Conservation (phyloP, 352 stramenopile species). For the Ophiocytium majus region DNA sequence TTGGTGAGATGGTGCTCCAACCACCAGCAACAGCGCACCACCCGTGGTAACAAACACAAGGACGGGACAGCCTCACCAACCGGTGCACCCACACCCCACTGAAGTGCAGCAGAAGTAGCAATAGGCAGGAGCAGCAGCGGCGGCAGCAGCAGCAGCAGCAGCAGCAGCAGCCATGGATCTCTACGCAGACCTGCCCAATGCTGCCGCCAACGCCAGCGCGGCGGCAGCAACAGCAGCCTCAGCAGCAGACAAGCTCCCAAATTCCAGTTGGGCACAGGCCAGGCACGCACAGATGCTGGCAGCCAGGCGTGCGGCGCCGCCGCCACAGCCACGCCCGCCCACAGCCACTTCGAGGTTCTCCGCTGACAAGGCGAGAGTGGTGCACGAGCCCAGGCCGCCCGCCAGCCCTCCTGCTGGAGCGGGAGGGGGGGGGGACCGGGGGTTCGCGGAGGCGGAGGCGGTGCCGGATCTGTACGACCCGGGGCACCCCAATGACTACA, state of each 20-base stretch:
- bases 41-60: too few species aligned
- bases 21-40: too few species aligned
- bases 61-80: too few species aligned
- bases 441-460: conserved; percentile 43
- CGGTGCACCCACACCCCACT: too few species aligned
- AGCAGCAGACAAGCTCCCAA: too few species aligned
- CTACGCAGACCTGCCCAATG: conserved; percentile 14
- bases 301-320: background rate
- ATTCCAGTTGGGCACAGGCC: background rate
- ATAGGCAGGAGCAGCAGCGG: too few species aligned
- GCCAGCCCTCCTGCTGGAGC: background rate
- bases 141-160: too few species aligned
- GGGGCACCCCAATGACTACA: conserved; percentile 77
- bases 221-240: background rate
- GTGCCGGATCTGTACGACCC: conserved; percentile 81
- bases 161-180: too few species aligned
- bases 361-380: background rate
- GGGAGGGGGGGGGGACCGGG: conserved; percentile 22
- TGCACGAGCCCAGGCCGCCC: background rate
- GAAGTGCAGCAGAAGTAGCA: too few species aligned
- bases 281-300: conserved; percentile 13
- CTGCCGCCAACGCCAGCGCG: background rate
- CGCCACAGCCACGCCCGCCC: background rate
- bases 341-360: background rate
- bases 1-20: too few species aligned